Evolutionary conservation across 2,329 filamentous ascomycete species (phyloP), one percentile per base, ranked within the genome.

Genomic region (Thyridium curvatum): DNA sequence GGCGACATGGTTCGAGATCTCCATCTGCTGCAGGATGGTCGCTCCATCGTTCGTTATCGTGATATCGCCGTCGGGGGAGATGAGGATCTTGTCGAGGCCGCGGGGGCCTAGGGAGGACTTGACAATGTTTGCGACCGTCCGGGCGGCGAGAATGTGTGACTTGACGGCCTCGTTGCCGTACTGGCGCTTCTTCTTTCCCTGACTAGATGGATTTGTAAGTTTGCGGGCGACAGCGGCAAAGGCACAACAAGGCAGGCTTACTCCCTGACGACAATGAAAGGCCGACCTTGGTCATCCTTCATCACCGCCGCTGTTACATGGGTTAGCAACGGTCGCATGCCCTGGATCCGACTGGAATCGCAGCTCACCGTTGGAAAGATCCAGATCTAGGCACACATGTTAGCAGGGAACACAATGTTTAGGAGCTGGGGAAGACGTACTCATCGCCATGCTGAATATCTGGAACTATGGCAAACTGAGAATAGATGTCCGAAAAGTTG

Each of bases 11-110:
- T 98, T 97, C 52, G 87, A 86, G 52, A 98, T 91, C 71, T 98
- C 93, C 93, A 98, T 98, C 77, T 94, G 89, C 54, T 87, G 84
- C 51, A 98, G 74, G 55, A 98, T 98, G 34, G 93, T 98, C 40
- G 94, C 94, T 56, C 93, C 93, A 69, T 98, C 93, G 71, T 98
- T 98, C 52, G 93, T 98, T 46, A 98, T 89, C 46, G 93, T 98
- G 63, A 98, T 98, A 66, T 98, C 93, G 62, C 93, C 93, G 62
- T 98, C 93, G 45, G 93, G 86, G 37, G 93, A 98, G 55, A 98
- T 98, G 53, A 98, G 79, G 60, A 98, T 98, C 74, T 98, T 98
- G 74, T 98, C 93, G 58, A 98, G 82, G 47, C 93, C 93, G 52
- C 93, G 85, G 39, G 93, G 93, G 37, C 93, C 93, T 54, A 98